These are phyloP conservation scores for Ustilago sp. DNA, from an alignment of 1,284 basidiomycete genomes.

Conservation along the genomic window DNA sequence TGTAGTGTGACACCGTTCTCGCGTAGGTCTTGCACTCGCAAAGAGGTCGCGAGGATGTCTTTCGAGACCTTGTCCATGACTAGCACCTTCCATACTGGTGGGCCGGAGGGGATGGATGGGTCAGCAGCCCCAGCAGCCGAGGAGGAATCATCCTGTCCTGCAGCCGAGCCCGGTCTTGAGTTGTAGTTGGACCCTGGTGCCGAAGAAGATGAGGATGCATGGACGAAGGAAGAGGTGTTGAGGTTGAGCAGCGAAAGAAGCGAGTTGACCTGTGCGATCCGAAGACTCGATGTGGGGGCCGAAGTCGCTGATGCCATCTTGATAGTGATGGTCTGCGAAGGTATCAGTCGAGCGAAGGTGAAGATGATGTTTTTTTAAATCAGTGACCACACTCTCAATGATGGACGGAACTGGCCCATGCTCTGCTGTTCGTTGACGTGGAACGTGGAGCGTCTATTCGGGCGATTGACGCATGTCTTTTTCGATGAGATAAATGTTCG, in stretches of 20 bases:
- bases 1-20: slow-evolving; percentile 97
- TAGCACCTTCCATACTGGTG: slow-evolving; percentile 95
- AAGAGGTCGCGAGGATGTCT: slow-evolving; percentile 92
- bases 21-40: slow-evolving; percentile 94
- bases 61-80: slow-evolving; percentile 95
- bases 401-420: slow-evolving; percentile 5
- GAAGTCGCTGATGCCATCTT: slow-evolving; percentile 30
- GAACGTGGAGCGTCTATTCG: slow-evolving; percentile 4
- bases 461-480: neutral
- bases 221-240: slow-evolving; percentile 57
- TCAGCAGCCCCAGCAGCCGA: slow-evolving; percentile 11
- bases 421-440: slow-evolving; percentile 5
- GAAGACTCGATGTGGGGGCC: slow-evolving; percentile 48
- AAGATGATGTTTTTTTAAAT: neutral
- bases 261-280: slow-evolving; percentile 61
- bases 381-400: neutral
- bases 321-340: neutral
- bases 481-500: neutral
- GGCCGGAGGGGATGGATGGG: slow-evolving; percentile 70
- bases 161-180: slow-evolving; percentile 41
- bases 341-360: neutral
- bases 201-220: slow-evolving; percentile 40
- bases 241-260: slow-evolving; percentile 66
- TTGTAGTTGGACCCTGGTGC: slow-evolving; percentile 46
- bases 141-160: slow-evolving; percentile 23